A percentile compares a stretch with the other conserved stretches of the same genome.
phyloP scores from a whole-genome alignment of 345 rosid genomes.

The Rhodamnia argentea region DNA sequence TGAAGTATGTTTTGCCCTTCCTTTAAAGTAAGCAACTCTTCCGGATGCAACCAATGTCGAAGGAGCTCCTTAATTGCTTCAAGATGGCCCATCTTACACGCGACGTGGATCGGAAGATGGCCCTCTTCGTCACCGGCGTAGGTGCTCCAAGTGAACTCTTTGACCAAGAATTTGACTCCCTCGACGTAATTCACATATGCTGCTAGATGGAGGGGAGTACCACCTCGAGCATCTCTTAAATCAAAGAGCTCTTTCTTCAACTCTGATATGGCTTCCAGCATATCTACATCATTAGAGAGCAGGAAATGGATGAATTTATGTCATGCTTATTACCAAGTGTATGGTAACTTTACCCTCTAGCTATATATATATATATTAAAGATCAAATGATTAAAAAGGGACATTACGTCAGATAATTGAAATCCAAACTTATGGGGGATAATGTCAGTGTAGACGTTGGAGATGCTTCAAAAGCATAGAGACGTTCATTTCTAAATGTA shows the following conservation, averaged over 20 bases:
- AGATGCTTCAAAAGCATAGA: no score
- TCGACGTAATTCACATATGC: neutral
- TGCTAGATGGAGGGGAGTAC: neutral
- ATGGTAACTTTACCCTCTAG: neutral
- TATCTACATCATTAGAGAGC: neutral
- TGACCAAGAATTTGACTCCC: neutral
- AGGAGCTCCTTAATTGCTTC: neutral
- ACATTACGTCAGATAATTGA: neutral
- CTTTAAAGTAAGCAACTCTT: neutral
- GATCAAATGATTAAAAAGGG: neutral
- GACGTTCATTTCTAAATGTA: neutral
- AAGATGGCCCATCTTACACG: neutral
- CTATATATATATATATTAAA: neutral
- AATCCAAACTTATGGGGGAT: neutral
- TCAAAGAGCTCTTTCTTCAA: neutral
- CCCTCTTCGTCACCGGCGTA: neutral
- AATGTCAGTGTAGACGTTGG: no score
- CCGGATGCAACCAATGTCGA: neutral
- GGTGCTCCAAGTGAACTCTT: neutral
- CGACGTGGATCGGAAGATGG: neutral
- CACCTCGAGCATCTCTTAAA: neutral
- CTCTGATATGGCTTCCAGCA: neutral
- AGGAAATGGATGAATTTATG: neutral
- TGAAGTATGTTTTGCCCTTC: neutral
- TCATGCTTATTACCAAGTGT: neutral